Conservation (phyloP, 139 green algal species). For the Diplosphaera chodatii region DNA sequence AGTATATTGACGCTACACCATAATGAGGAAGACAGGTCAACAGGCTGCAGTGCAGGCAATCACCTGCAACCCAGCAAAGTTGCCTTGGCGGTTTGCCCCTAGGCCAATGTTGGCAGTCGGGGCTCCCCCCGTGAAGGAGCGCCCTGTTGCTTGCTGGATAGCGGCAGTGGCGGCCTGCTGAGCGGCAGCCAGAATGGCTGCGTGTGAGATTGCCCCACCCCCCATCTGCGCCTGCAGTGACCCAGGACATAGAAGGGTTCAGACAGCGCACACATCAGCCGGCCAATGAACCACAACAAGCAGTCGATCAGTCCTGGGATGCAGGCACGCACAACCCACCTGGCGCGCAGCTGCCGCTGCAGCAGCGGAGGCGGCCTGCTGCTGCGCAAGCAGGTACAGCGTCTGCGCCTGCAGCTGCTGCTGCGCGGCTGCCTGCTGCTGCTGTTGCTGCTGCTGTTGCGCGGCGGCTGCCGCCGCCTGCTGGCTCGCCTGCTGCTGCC, state of each 20-base stretch:
- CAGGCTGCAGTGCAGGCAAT: too few relatives aligned
- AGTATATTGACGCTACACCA: too few relatives aligned
- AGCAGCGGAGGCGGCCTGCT: neutral
- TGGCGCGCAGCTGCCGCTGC: neutral
- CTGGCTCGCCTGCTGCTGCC: neutral
- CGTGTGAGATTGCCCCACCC: neutral
- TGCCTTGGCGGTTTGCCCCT: neutral
- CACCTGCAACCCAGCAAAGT: neutral
- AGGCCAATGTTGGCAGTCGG: neutral
- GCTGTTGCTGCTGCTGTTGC: neutral
- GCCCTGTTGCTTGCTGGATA: neutral
- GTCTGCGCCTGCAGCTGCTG: conserved; percentile 1
- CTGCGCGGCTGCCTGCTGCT: neutral
- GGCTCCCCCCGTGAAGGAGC: neutral
- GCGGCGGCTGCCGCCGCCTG: too few relatives aligned
- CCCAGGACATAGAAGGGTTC: too few relatives aligned
- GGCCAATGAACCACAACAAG: too few relatives aligned
- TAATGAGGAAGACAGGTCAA: too few relatives aligned
- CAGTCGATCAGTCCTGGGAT: too few relatives aligned
- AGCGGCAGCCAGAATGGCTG: neutral
- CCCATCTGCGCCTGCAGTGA: neutral
- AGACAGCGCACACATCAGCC: too few relatives aligned
- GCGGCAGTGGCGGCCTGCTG: neutral
- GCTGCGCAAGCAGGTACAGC: neutral
- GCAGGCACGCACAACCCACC: neutral